phyloP scores from a whole-genome alignment of 1,284 basidiomycete species.

The Heterobasidion parviporum region DNA sequence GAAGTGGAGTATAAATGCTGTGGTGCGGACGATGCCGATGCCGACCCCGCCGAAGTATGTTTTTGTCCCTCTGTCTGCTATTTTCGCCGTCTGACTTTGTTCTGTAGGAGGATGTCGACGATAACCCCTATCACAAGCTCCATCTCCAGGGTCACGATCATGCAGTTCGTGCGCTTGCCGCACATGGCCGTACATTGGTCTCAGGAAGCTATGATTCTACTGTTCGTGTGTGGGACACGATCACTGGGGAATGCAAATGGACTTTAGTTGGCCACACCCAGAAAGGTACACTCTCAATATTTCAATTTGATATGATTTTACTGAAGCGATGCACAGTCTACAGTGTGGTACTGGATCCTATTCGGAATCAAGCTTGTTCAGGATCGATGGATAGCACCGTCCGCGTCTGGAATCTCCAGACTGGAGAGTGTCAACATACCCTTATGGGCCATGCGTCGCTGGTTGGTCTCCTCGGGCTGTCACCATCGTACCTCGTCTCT shows the following conservation, averaged over 20 bases:
- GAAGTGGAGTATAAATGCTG: constrained; percentile 73
- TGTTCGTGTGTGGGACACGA: constrained; percentile 91
- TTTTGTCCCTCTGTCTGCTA: not conserved
- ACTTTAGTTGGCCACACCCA: constrained; percentile 81
- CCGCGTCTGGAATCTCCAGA: constrained; percentile 83
- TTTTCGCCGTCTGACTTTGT: not conserved
- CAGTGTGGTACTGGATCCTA: constrained; percentile 81
- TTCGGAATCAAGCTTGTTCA: constrained; percentile 82
- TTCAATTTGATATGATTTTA: not conserved
- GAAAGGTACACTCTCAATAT: constrained; percentile 54
- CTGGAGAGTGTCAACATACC: constrained; percentile 72
- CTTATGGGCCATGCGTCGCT: constrained; percentile 84
- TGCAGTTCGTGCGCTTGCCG: constrained; percentile 88
- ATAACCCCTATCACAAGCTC: constrained; percentile 86
- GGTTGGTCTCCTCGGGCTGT: constrained; percentile 82
- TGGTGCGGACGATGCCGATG: constrained; percentile 58
- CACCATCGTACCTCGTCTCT: constrained; percentile 82
- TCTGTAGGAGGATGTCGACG: constrained; percentile 58
- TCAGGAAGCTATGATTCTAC: constrained; percentile 95
- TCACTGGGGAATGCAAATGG: constrained; percentile 80
- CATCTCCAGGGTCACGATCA: constrained; percentile 84
- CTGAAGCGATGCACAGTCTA: constrained; percentile 52
- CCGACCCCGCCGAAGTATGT: constrained; percentile 61
- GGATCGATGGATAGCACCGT: constrained; percentile 97
- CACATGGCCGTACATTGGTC: constrained; percentile 80